Conservation (phyloP, 192 early-diverging fungal genomes). For the Podila clonocystis region DNA sequence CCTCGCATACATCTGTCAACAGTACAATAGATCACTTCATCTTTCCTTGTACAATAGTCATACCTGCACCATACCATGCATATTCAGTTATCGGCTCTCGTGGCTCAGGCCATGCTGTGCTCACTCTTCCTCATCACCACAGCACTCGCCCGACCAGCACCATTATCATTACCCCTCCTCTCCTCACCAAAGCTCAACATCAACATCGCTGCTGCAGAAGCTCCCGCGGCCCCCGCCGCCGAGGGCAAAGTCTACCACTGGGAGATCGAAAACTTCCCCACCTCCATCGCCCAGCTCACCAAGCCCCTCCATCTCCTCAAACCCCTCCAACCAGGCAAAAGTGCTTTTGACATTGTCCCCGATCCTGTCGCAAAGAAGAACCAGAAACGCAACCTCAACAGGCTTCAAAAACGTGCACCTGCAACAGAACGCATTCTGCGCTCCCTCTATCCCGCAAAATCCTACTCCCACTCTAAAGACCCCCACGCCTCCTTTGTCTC, state of each 20-base stretch:
- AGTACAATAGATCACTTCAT: no score
- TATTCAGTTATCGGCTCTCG: no score
- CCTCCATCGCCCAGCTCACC: slow-evolving; percentile 7
- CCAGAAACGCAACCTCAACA: background rate
- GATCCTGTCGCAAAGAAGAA: slow-evolving; percentile 5
- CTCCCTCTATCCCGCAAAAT: slow-evolving; percentile 29
- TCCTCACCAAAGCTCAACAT: background rate
- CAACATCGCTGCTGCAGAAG: background rate
- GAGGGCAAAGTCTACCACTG: slow-evolving; percentile 14
- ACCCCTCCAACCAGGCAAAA: slow-evolving; percentile 3
- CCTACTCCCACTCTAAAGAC: slow-evolving; percentile 24
- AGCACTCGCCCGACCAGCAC: background rate
- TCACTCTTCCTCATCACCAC: no score
- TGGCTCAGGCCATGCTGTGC: no score
- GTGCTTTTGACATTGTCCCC: slow-evolving; percentile 25
- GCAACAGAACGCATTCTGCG: slow-evolving; percentile 11
- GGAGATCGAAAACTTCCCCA: slow-evolving; percentile 11
- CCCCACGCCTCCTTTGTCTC: slow-evolving; percentile 22
- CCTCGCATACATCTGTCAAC: no score
- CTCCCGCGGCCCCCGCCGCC: no score
- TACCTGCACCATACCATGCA: no score
- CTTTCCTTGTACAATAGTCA: no score
- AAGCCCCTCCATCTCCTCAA: slow-evolving; percentile 7
- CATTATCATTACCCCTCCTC: no score
- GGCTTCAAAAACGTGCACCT: background rate